Conservation (phyloP, 345 rosid genomes). For the Microcos paniculata region DNA sequence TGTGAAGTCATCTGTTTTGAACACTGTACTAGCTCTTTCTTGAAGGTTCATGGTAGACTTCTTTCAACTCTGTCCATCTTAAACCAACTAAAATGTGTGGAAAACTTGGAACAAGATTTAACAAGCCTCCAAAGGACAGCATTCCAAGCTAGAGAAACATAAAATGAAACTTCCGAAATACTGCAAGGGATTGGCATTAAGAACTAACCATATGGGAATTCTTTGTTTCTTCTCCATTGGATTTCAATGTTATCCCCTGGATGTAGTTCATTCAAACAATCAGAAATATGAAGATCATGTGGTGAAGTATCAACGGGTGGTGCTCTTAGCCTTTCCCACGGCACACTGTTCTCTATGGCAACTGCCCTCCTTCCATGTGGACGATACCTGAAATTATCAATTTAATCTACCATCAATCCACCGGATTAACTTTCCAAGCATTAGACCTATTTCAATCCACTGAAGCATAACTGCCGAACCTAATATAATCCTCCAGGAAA, state of each 20-base stretch:
- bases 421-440: not conserved
- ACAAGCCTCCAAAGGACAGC: not conserved
- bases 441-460: not conserved
- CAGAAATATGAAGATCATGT: constrained; percentile 63
- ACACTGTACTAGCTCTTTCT: not conserved
- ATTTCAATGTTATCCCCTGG: constrained; percentile 94
- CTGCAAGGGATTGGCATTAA: not conserved
- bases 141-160: not conserved
- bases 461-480: not conserved
- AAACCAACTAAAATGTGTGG: not conserved
- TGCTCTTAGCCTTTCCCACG: constrained; percentile 82
- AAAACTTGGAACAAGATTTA: not conserved
- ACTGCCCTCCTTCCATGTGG: constrained; percentile 68
- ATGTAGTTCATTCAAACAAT: constrained; percentile 62
- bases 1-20: not conserved
- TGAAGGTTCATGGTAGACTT: not conserved
- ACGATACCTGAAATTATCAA: constrained; percentile 59
- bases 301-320: constrained; percentile 68
- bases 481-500: not conserved
- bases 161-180: not conserved
- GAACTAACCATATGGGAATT: constrained; percentile 62
- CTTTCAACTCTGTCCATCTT: not conserved
- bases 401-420: constrained; percentile 9
- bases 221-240: constrained; percentile 94
- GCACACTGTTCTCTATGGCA: constrained; percentile 59